Evolutionary conservation across 352 stramenopile genomes (phyloP).

Genomic region (Phytophthora sojae): DNA sequence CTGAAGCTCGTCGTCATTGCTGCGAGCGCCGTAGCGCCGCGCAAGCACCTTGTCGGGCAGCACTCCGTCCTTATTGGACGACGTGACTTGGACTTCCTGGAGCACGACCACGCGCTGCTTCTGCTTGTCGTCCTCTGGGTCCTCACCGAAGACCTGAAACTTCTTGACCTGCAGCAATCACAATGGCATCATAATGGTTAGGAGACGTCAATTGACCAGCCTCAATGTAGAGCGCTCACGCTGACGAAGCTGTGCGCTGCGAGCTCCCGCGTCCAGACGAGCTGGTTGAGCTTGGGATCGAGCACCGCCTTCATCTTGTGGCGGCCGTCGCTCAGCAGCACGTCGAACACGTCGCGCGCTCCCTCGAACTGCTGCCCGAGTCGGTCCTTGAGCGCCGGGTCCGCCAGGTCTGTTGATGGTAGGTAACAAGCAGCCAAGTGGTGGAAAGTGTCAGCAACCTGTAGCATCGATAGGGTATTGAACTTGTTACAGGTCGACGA

Average conservation of each 20-base stretch:
- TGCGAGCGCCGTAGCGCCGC: background rate
- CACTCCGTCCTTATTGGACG: constrained; percentile 2
- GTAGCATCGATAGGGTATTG: background rate
- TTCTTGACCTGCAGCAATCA: constrained; percentile 30
- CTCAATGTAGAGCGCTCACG: constrained; percentile 19
- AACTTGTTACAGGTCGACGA: background rate
- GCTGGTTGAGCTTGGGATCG: constrained; percentile 39
- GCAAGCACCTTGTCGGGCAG: constrained; percentile 27
- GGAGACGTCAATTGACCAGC: background rate
- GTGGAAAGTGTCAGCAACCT: background rate
- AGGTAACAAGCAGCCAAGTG: background rate
- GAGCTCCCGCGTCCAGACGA: constrained; percentile 53
- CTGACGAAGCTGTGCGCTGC: constrained; percentile 41
- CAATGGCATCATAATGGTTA: background rate
- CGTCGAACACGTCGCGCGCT: constrained; percentile 60
- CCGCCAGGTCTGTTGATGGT: constrained; percentile 49
- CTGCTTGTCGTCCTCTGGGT: constrained; percentile 8
- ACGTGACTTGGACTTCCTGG: constrained; percentile 15
- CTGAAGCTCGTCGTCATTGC: constrained; percentile 26
- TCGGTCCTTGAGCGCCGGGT: constrained; percentile 49
- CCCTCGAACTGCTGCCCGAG: constrained; percentile 31
- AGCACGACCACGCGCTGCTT: constrained; percentile 32
- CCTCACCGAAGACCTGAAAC: constrained; percentile 39
- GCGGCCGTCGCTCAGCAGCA: constrained; percentile 68
- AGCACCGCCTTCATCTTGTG: constrained; percentile 66